phyloP scores from a whole-genome alignment of 2,329 filamentous ascomycete genomes.

The Penicillium sp. region DNA sequence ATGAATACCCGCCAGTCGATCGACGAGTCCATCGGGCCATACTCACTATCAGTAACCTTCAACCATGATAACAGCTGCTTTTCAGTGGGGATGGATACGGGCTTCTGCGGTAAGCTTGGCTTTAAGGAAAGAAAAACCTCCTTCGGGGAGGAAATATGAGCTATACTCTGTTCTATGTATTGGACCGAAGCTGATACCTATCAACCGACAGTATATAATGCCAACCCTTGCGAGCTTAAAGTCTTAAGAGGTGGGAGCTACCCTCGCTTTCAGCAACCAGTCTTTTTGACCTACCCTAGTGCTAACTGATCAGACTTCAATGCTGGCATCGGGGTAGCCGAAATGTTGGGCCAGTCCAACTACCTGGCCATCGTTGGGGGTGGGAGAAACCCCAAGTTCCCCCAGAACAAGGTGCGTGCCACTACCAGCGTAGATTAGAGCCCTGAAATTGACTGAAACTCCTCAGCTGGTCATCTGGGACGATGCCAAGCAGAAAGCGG shows the following conservation, averaged over 20 bases:
- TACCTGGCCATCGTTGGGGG: conserved; percentile 89
- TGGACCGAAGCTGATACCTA: conserved; percentile 18
- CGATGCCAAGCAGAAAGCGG: conserved; percentile 72
- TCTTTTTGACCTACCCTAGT: neutral
- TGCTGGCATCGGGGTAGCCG: conserved; percentile 76
- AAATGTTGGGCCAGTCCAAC: conserved; percentile 85
- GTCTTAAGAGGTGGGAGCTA: conserved; percentile 56
- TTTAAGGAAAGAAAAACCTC: too few relatives aligned
- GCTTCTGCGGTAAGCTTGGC: conserved; percentile 70
- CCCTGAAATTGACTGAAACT: neutral
- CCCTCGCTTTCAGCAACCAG: neutral
- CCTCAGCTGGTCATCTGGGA: conserved; percentile 80
- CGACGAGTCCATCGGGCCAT: conserved; percentile 71
- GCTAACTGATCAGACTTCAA: conserved; percentile 62
- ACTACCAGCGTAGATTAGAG: neutral
- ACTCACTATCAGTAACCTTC: conserved; percentile 80
- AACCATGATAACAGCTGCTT: conserved; percentile 85
- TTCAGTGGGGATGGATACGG: conserved; percentile 80
- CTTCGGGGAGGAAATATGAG: neutral
- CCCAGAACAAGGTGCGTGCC: conserved; percentile 72
- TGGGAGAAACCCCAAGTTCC: conserved; percentile 79
- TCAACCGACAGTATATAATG: conserved; percentile 63
- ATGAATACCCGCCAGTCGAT: conserved; percentile 93
- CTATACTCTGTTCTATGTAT: neutral
- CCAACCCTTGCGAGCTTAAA: conserved; percentile 70